Conservation (phyloP, 169 alveolate genomes). For the Plasmodium knowlesi region DNA sequence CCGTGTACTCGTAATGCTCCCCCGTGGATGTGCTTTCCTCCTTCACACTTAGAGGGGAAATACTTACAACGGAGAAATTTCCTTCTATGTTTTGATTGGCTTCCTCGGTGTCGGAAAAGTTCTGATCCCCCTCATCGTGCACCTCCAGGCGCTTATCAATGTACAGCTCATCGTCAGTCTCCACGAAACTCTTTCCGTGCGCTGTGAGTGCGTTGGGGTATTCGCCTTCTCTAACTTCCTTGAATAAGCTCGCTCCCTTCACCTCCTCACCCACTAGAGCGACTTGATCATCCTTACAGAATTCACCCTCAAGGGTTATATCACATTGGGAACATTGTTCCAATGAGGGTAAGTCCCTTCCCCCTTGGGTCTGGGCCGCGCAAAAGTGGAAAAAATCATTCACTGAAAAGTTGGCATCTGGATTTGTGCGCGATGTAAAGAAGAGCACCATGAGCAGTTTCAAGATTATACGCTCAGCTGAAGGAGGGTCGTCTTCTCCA, state of each 20-base stretch:
- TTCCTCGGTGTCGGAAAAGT: neutral
- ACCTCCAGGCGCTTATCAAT: neutral
- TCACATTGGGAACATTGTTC: neutral
- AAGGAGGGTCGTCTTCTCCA: neutral
- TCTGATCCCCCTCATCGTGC: neutral
- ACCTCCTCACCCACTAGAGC: too few relatives aligned
- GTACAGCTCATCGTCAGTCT: neutral
- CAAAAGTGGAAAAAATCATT: neutral
- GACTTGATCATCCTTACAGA: neutral
- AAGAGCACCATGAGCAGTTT: neutral
- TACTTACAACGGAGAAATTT: neutral
- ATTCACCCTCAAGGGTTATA: neutral
- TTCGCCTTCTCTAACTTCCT: neutral
- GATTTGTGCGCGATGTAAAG: neutral
- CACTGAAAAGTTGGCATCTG: neutral
- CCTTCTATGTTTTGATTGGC: neutral
- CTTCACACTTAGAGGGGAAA: neutral
- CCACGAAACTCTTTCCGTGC: neutral
- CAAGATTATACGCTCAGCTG: neutral
- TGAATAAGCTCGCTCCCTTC: neutral
- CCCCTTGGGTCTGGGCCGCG: neutral
- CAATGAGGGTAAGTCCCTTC: neutral
- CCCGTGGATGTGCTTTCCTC: neutral
- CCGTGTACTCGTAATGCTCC: neutral
- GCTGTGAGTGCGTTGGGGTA: neutral